A percentile compares a stretch with the other conserved stretches of the same genome.
Evolutionary conservation across 2,329 filamentous ascomycete genomes (phyloP).

Genomic region (Metarhizium anisopliae): DNA sequence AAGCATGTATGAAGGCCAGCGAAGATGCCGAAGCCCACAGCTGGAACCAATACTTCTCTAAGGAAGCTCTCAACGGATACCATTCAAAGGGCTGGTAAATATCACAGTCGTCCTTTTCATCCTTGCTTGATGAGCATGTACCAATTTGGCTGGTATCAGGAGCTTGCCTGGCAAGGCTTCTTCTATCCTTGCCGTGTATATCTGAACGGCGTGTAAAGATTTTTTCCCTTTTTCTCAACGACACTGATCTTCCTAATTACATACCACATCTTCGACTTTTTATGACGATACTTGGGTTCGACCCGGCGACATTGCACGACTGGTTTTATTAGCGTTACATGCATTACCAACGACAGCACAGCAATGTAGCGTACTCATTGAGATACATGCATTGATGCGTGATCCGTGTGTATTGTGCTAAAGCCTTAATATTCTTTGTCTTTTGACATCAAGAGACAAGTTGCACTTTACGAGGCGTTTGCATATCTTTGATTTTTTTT

Average conservation of each 20-base stretch:
- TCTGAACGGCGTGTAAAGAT: slow-evolving; percentile 19
- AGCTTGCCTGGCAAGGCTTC: slow-evolving; percentile 3
- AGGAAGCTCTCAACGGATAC: slow-evolving; percentile 52
- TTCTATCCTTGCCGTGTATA: slow-evolving; percentile 15
- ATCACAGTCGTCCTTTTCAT: slow-evolving; percentile 1
- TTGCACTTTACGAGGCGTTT: slow-evolving; percentile 9
- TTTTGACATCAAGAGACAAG: slow-evolving; percentile 5
- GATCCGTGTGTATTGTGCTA: slow-evolving; percentile 1
- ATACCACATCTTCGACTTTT: background rate
- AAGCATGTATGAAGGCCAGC: slow-evolving; percentile 48
- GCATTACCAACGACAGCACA: slow-evolving; percentile 1
- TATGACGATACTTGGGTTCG: background rate
- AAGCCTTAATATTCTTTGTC: slow-evolving; percentile 8
- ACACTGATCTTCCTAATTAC: slow-evolving; percentile 1
- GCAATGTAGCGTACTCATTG: background rate
- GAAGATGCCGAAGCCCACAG: slow-evolving; percentile 60
- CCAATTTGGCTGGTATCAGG: background rate
- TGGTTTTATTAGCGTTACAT: slow-evolving; percentile 4
- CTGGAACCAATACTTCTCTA: slow-evolving; percentile 80
- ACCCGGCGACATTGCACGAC: background rate
- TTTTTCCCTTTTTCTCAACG: slow-evolving; percentile 7
- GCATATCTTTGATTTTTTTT: slow-evolving; percentile 1
- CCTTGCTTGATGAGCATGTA: background rate
- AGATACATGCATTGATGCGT: background rate
- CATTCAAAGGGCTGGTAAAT: slow-evolving; percentile 34